Base-by-base conservation (phyloP, 2,329 filamentous ascomycete species). In the Alternaria conjuncta region DNA sequence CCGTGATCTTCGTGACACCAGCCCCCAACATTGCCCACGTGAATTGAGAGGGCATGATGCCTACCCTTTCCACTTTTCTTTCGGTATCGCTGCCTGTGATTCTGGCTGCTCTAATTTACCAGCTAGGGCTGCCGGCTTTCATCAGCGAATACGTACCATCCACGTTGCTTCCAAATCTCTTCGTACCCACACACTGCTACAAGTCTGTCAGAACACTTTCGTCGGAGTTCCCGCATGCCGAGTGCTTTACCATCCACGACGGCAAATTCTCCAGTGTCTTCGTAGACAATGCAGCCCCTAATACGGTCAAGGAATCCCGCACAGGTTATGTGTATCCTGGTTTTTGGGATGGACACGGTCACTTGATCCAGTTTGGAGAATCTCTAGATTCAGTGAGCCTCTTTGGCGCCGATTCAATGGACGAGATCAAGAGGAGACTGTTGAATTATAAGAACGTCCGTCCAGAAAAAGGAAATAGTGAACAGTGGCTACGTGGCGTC, bases 301-400 rank as follows among this genome's bases (percentile, higher is more conserved):
- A 49, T 28, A 15, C 28, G 12, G 36, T 21, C 20, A 50, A 30
- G 25, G 28, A 81, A 12, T 66, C 61, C 21, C 71, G 71, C 15
- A 68, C 77, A 6, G 88, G 88, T 0, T 84, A 87, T 68, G 89
- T 86, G 2, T 86, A 91, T 25, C 90, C 90, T 0, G 90, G 90
- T 0, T 81, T 92, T 2, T 92, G 89, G 86, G 90, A 92, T 67
- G 89, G 89, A 0, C 90, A 92, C 74, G 90, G 88, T 0, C 90
- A 92, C 73, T 79, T 92, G 51, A 75, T 89, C 18, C 85, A 86
- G 69, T 91, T 90, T 74, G 90, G 88, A 55, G 89, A 92, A 77
- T 89, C 90, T 71, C 79, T 92, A 41, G 86, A 89, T 70, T 89
- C 88, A 5, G 89, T 89, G 0, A 85, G 89, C 69, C 79, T 92